phyloP scores from a whole-genome alignment of 805 yeast species.

The Starmerella tilneyi region DNA sequence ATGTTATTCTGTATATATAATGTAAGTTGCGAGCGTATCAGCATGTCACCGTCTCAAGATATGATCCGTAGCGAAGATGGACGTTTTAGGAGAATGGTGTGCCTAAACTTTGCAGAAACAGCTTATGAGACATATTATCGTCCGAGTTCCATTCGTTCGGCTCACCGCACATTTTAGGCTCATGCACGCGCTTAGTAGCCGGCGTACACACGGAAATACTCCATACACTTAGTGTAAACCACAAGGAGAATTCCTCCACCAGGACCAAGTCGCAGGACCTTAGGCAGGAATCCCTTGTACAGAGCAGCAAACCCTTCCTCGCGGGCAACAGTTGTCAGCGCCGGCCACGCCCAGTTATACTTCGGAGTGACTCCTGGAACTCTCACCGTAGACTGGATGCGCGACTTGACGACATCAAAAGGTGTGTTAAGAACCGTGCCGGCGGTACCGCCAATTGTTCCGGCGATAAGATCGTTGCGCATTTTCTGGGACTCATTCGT shows the following conservation, averaged over 20 bases:
- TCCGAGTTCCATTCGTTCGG: no score
- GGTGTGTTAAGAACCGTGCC: slow-evolving; percentile 96
- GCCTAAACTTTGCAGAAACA: no score
- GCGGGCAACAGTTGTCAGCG: slow-evolving; percentile 57
- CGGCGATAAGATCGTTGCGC: slow-evolving; percentile 77
- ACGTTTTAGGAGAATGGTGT: no score
- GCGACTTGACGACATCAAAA: slow-evolving; percentile 87
- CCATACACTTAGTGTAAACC: slow-evolving; percentile 92
- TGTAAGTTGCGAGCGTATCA: no score
- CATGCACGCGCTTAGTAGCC: neutral
- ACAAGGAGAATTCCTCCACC: slow-evolving; percentile 98
- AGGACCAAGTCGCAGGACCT: slow-evolving; percentile 94
- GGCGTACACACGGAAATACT: slow-evolving; percentile 48
- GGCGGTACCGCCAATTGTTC: slow-evolving; percentile 91
- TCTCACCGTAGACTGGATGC: slow-evolving; percentile 70
- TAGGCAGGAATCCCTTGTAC: slow-evolving; percentile 93
- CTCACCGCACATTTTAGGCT: no score
- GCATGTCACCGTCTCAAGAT: no score
- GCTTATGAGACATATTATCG: neutral
- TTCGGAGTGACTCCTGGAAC: slow-evolving; percentile 68
- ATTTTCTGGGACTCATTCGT: slow-evolving; percentile 63
- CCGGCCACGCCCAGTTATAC: slow-evolving; percentile 86
- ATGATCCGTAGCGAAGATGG: no score
- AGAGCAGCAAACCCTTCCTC: slow-evolving; percentile 91
- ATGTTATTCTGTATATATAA: no score